Evolutionary conservation across 768 basidiomycete genomes (phyloP), one percentile per base, ranked within the genome.

Genomic region (Pulveroboletus sp.): DNA sequence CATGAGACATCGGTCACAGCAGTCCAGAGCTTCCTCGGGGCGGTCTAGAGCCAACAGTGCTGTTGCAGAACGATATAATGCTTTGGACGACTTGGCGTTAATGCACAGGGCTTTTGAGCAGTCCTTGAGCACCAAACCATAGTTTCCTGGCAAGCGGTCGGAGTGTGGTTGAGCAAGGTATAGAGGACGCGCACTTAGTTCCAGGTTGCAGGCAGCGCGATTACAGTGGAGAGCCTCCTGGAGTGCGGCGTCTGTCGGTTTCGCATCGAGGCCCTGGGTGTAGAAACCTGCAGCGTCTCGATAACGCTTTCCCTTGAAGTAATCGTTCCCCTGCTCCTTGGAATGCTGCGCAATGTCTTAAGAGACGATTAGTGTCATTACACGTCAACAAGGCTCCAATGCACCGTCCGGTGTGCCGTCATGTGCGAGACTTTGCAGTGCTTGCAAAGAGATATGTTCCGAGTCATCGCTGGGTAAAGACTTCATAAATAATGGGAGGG

Each of bases 281-380:
- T 98, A 99, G 66, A 97, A 97, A 1, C 83, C 81, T 8, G 85
- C 51, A 1, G 97, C 97, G 65, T 98, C 94, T 32, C 90, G 80
- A 66, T 81, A 88, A 36, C 90, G 80, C 62, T 90, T 91, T 24
- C 85, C 86, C 56, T 83, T 85, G 72, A 89, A 95, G 60, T 95
- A 91, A 47, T 94, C 93, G 63, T 97, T 98, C 5, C 94, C 97
- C 64, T 95, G 91, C 45, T 91, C 84, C 67, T 97, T 97, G 70
- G 97, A 97, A 62, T 89, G 94, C 52, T 81, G 77, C 1, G 95
- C 92, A 55, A 92, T 75, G 66, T 98, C 97, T 95, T 54, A 23
- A 35, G 0, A 21, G 50, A 32, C 20, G 1, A 8, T 58, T 36
- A 56, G 27, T 4, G 40, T 42, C 3, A 17, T 33, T 25, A 11